Conservation (phyloP, 306 rosid species). For the Cucurbita moschata region DNA sequence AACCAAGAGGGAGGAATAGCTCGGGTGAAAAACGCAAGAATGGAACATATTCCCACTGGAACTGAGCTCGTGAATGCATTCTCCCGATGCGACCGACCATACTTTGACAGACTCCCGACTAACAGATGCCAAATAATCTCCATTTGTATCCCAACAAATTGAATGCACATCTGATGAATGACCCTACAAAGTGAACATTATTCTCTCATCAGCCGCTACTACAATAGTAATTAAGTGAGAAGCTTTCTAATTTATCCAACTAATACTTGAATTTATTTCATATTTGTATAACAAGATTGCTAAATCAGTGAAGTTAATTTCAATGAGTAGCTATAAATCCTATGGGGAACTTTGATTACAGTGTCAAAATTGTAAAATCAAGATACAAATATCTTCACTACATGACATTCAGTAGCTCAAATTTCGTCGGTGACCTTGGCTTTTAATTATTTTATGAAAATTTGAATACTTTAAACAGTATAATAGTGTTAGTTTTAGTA, state of each 20-base stretch:
- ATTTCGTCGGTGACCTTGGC: no score
- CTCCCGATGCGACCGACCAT: slow-evolving; percentile 65
- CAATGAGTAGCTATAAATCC: no score
- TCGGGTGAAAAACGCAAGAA: slow-evolving; percentile 75
- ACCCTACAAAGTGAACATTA: slow-evolving; percentile 33
- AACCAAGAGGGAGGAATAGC: slow-evolving; percentile 72
- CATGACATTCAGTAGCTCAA: neutral
- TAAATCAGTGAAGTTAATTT: neutral
- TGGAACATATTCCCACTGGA: slow-evolving; percentile 65
- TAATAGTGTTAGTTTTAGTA: no score
- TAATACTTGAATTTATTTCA: neutral
- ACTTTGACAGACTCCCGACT: slow-evolving; percentile 75
- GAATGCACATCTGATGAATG: slow-evolving; percentile 50
- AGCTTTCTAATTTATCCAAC: neutral
- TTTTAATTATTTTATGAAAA: no score
- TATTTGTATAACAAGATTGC: neutral
- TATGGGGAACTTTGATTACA: neutral
- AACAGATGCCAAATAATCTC: slow-evolving; percentile 71
- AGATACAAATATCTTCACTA: neutral
- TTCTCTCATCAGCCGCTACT: slow-evolving; percentile 9
- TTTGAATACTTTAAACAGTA: no score
- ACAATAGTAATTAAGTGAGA: neutral
- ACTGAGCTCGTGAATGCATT: slow-evolving; percentile 69
- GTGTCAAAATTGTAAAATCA: neutral
- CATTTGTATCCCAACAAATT: slow-evolving; percentile 69